A percentile compares a stretch with the other conserved stretches of the same genome.
Conservation (phyloP, 2,329 filamentous ascomycete genomes). For the Paramyrothecium sp. region DNA sequence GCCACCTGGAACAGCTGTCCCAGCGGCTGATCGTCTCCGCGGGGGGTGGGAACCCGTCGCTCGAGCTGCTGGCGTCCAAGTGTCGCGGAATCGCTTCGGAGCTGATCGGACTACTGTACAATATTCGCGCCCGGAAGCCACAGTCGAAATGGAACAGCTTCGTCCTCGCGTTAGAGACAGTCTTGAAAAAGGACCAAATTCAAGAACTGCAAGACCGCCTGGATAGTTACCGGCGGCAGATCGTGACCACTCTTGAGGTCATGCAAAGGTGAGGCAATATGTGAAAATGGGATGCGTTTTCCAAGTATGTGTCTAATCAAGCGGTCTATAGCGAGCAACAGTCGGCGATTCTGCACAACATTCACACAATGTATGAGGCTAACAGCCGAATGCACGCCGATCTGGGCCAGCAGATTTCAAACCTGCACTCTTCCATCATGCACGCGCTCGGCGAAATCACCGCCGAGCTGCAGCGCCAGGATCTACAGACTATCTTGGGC, state of each 20-base stretch:
- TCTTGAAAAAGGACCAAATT: neutral
- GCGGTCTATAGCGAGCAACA: neutral
- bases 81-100: neutral
- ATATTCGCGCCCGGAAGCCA: neutral
- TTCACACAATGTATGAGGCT: neutral
- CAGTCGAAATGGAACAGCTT: neutral
- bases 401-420: neutral
- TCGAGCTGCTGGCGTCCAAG: neutral
- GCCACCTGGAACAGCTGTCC: neutral
- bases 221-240: neutral
- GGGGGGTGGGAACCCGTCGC: neutral
- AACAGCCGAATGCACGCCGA: neutral
- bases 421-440: neutral
- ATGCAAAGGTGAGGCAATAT: neutral
- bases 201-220: neutral
- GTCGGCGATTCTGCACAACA: neutral
- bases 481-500: neutral
- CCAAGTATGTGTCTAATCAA: neutral
- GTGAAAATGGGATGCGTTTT: neutral
- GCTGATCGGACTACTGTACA: neutral
- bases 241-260: neutral
- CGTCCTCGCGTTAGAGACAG: neutral
- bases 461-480: neutral
- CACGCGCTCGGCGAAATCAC: neutral
- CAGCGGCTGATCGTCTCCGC: neutral